phyloP scores from a whole-genome alignment of 2,329 filamentous ascomycete species.

The Cercospora sp. region DNA sequence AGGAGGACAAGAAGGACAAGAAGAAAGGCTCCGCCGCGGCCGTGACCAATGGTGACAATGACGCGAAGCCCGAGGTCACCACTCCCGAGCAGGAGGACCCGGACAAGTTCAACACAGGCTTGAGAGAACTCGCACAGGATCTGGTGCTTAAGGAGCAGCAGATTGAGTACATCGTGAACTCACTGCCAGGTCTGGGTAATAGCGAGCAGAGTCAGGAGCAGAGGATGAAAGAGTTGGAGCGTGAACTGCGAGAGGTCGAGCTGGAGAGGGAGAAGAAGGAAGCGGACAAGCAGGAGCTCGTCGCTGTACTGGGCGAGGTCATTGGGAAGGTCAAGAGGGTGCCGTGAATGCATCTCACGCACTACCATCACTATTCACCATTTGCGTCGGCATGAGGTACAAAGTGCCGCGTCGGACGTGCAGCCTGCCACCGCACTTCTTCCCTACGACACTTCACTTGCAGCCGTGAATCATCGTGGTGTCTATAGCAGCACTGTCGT shows the following conservation, averaged over 20 bases:
- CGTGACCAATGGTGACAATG: conserved; percentile 22
- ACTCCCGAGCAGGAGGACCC: conserved; percentile 62
- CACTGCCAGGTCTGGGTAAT: conserved; percentile 73
- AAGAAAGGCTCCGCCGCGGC: conserved; percentile 9
- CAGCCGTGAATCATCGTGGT: background rate
- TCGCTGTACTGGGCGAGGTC: conserved; percentile 50
- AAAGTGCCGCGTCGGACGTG: background rate
- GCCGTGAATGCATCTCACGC: conserved; percentile 23
- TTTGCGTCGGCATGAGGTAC: background rate
- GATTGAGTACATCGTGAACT: conserved; percentile 74
- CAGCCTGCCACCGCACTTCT: background rate
- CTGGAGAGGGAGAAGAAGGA: conserved; percentile 44
- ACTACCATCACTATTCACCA: background rate
- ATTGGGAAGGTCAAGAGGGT: conserved; percentile 44
- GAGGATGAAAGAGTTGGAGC: conserved; percentile 51
- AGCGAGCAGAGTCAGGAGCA: conserved; percentile 75
- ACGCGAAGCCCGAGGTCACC: background rate
- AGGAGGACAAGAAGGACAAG: conserved; percentile 14
- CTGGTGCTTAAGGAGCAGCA: conserved; percentile 79
- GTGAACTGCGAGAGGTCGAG: conserved; percentile 46
- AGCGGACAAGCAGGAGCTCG: conserved; percentile 44
- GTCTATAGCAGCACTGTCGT: background rate
- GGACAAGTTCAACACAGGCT: conserved; percentile 65
- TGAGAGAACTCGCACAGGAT: conserved; percentile 73
- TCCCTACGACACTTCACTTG: background rate